These are phyloP conservation scores for Auxenochlorella protothecoides DNA, from an alignment of 139 green algal genomes.

Conservation along the genomic window DNA sequence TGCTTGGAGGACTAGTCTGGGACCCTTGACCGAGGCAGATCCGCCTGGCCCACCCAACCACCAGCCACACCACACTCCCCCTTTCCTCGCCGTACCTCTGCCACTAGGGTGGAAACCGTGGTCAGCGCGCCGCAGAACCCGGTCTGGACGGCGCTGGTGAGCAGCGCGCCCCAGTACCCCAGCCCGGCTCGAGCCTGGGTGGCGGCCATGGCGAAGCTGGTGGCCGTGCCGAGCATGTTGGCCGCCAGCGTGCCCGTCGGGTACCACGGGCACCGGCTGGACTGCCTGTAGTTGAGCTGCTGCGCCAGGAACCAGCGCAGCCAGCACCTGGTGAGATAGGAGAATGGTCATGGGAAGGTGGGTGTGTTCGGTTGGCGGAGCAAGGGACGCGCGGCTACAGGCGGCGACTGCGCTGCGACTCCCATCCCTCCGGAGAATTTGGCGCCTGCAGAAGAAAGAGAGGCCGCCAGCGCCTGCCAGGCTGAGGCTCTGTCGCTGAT, in stretches of 20 bases:
- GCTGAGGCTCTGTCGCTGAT: no score
- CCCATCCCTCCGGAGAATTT: no score
- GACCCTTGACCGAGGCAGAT: no score
- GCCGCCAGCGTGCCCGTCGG: constrained; percentile 60
- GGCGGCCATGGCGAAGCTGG: constrained; percentile 28
- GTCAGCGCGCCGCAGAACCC: constrained; percentile 58
- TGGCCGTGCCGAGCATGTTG: constrained; percentile 48
- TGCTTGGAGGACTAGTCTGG: no score
- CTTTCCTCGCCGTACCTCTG: constrained; percentile 41
- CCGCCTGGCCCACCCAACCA: no score
- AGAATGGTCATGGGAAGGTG: no score
- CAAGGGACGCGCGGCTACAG: no score
- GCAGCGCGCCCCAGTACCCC: constrained; percentile 20
- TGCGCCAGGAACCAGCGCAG: constrained; percentile 50
- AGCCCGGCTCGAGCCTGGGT: neutral
- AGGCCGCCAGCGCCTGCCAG: no score
- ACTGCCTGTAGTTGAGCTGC: constrained; percentile 39
- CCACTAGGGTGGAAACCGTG: constrained; percentile 72
- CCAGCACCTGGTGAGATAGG: constrained; percentile 13
- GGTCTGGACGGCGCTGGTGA: constrained; percentile 20
- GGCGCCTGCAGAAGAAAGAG: no score
- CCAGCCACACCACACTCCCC: no score
- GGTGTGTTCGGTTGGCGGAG: no score
- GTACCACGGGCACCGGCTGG: constrained; percentile 39
- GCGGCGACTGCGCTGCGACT: no score